Percentiles rank a stretch among this genome's conserved stretches.
phyloP scores from a whole-genome alignment of 2,329 filamentous ascomycete genomes.

The Elsinoe australis region DNA sequence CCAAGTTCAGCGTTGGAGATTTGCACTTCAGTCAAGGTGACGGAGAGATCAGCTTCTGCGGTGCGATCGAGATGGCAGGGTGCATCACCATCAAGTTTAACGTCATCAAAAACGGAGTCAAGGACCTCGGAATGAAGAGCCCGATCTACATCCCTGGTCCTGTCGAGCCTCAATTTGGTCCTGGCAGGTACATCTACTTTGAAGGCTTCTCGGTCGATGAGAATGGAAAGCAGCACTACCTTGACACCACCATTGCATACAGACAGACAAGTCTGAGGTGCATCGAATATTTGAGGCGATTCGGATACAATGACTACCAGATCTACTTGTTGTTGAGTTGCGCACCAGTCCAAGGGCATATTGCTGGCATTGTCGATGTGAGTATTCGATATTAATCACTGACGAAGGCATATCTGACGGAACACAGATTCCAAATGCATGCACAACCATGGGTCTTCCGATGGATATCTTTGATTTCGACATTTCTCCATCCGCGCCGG shows the following conservation, averaged over 20 bases:
- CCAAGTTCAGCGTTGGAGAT: constrained; percentile 86
- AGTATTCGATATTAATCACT: constrained; percentile 22
- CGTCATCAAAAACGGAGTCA: constrained; percentile 74
- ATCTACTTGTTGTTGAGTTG: constrained; percentile 79
- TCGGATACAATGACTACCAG: constrained; percentile 63
- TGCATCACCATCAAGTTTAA: constrained; percentile 84
- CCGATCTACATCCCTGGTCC: constrained; percentile 82
- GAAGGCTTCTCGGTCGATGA: constrained; percentile 89
- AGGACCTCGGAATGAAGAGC: constrained; percentile 65
- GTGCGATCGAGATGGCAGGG: constrained; percentile 88
- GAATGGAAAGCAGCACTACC: constrained; percentile 78
- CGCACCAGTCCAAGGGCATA: constrained; percentile 78
- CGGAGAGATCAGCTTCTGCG: constrained; percentile 71
- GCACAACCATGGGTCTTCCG: constrained; percentile 78
- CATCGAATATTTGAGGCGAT: constrained; percentile 72
- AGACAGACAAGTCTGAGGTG: constrained; percentile 69
- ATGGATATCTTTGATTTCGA: constrained; percentile 97
- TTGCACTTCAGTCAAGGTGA: constrained; percentile 83
- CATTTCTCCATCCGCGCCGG: constrained; percentile 60
- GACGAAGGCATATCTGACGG: constrained; percentile 10
- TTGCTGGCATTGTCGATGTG: constrained; percentile 77
- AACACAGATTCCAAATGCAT: constrained; percentile 67
- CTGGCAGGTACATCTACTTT: constrained; percentile 73
- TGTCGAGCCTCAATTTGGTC: constrained; percentile 80
- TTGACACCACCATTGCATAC: constrained; percentile 81